A percentile compares a stretch with the other conserved stretches of the same genome.
Conservation (phyloP, 108 stramenopile genomes). For the Aureococcus anophagefferens region DNA sequence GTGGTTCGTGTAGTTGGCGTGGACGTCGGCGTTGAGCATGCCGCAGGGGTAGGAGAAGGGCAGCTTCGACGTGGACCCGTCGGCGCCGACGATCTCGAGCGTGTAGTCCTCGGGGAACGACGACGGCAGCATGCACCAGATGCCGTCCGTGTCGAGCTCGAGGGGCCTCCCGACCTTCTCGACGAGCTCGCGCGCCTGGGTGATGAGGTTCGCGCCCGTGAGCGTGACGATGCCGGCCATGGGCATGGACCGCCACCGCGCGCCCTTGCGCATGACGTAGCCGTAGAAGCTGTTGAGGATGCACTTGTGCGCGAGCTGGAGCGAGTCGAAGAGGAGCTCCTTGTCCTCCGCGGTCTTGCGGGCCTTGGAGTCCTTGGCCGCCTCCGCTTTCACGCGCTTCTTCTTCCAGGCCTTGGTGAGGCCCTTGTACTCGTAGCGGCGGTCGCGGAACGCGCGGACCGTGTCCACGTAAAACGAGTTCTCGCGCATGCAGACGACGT, state of each 20-base stretch:
- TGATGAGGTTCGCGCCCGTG: constrained; percentile 94
- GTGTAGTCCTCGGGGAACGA: constrained; percentile 89
- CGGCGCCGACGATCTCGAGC: constrained; percentile 22
- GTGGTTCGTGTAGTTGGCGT: constrained; percentile 96
- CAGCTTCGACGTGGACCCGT: constrained; percentile 65
- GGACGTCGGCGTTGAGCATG: constrained; percentile 98
- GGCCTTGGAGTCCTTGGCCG: constrained; percentile 62
- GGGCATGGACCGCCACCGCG: constrained; percentile 98
- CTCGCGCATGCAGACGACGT: constrained; percentile 96
- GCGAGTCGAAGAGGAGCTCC: constrained; percentile 84
- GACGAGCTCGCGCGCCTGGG: constrained; percentile 82
- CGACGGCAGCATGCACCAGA: constrained; percentile 97
- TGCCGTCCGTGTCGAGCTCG: constrained; percentile 98
- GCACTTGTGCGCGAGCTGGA: constrained; percentile 99
- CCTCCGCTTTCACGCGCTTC: constrained; percentile 25
- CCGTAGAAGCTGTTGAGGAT: constrained; percentile 95
- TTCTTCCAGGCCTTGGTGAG: constrained; percentile 90
- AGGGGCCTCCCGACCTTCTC: constrained; percentile 95
- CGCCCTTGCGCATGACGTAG: constrained; percentile 99
- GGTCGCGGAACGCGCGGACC: constrained; percentile 92
- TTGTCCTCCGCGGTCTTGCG: constrained; percentile 84
- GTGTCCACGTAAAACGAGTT: constrained; percentile 98
- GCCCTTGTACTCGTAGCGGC: constrained; percentile 94
- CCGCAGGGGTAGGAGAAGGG: constrained; percentile 83
- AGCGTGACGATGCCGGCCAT: constrained; percentile 99